phyloP scores from a whole-genome alignment of 2,329 filamentous ascomycete species.

The Atkinsonella texensis region DNA sequence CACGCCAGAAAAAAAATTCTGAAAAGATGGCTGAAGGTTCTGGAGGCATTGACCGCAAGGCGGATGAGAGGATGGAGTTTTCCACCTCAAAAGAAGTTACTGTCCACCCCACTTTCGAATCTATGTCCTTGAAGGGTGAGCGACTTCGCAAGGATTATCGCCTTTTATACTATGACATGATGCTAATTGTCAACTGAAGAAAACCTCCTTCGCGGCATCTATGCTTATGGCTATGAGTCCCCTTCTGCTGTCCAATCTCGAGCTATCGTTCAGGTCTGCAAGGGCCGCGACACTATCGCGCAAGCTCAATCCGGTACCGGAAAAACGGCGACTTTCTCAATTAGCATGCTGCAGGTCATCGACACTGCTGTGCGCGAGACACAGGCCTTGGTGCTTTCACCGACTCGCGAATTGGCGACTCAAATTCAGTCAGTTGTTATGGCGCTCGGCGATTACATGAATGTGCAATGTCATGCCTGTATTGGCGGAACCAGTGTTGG shows the following conservation, averaged over 20 bases:
- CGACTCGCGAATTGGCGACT: conserved; percentile 90
- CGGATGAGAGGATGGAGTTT: conserved; percentile 96
- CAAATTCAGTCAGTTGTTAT: conserved; percentile 98
- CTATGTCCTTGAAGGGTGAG: conserved; percentile 82
- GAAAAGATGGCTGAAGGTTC: conserved; percentile 73
- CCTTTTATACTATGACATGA: not conserved
- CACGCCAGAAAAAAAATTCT: not conserved
- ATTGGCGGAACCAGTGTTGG: conserved; percentile 97
- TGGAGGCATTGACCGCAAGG: conserved; percentile 71
- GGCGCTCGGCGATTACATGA: conserved; percentile 99
- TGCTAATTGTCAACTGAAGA: conserved; percentile 34
- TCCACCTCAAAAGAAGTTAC: conserved; percentile 96
- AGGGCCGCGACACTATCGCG: conserved; percentile 95
- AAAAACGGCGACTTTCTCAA: conserved; percentile 94
- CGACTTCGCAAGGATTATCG: not conserved
- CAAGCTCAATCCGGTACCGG: conserved; percentile 95
- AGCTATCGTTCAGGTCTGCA: conserved; percentile 97
- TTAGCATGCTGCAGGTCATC: conserved; percentile 92
- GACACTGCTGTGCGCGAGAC: conserved; percentile 87
- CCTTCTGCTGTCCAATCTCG: conserved; percentile 96
- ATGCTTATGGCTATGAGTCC: conserved; percentile 97
- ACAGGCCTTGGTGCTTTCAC: conserved; percentile 89
- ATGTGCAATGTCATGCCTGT: conserved; percentile 96
- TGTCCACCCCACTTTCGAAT: conserved; percentile 85
- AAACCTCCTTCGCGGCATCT: conserved; percentile 91